Evolutionary conservation across 345 rosid genomes (phyloP), one percentile per base, ranked within the genome.

Genomic region (Erodium maritimum): DNA sequence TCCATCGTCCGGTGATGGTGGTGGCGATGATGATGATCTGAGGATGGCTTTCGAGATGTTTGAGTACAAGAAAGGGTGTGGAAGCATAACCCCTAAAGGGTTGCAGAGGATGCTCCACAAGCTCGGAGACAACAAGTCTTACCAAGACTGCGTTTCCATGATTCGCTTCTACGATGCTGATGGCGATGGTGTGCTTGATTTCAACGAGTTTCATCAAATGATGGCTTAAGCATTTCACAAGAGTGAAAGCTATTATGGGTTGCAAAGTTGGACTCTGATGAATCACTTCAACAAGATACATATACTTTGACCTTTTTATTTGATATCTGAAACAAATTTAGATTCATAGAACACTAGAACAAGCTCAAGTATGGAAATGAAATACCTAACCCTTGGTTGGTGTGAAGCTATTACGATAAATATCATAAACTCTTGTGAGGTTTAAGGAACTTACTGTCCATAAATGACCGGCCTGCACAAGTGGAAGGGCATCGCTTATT

Each of bases 361-460:
- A 42, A 14, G 12, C 48, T 42, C 14, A 9, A 12, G 48, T 16
- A 42, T 7, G 17, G 48, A 42, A 11, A 42, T 10, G 48, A 42
- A 7, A 16, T 42, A 42, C 16, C 12, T 70, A 63, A 45, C 50
- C 54, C 55, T 51, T 17, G 17, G 23, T 58, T 24, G 60, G 54
- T 57, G 23, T 25, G 57, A 86, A 75, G 67, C 79, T 75, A 19
- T 73, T 75, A n/a, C 76, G 65, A 72, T 91, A 88, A 60, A 86
- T 76, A 61, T 56, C 59, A 68, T 70, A 79, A 52, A 86, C 81
- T 64, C 65, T 74, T 52, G 71, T 25, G 68, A 88, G 78, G 70
- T 93, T 84, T 55, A 71, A 72, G 59, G 89, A 75, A 78, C 85
- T 75, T 65, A 88, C 79, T 48, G 80, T 85, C 99, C 96, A 86